Evolutionary conservation across 176 grass and related monocot genomes (phyloP).

Genomic region (Carex littledalei): DNA sequence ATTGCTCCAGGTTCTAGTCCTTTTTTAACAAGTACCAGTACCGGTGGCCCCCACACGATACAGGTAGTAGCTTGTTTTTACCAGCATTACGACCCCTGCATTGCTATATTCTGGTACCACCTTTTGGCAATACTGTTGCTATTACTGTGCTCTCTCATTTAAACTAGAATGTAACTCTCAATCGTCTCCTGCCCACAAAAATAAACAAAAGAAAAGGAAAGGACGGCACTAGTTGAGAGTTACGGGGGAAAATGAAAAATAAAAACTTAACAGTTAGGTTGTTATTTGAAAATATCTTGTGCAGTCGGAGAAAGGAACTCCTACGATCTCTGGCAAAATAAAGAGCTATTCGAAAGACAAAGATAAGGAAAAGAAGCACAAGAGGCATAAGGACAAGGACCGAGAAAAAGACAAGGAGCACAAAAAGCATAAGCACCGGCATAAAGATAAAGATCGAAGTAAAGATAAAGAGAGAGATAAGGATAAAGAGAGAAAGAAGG

Average conservation of each 20-base stretch:
- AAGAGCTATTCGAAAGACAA: conserved; percentile 59
- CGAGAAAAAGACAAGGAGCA: conserved; percentile 93
- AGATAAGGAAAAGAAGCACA: conserved; percentile 96
- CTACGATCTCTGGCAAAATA: conserved; percentile 66
- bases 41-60: background rate
- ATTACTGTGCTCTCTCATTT: background rate
- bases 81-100: background rate
- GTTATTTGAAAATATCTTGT: background rate
- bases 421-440: conserved; percentile 91
- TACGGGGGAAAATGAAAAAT: background rate
- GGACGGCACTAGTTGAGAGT: background rate
- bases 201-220: no score
- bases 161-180: background rate
- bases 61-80: conserved; percentile 3
- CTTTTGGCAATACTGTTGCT: background rate
- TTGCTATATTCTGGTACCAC: background rate
- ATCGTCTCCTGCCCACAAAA: background rate
- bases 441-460: conserved; percentile 91
- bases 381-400: conserved; percentile 86
- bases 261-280: background rate
- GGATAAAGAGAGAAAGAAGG: conserved; percentile 88
- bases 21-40: background rate
- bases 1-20: background rate
- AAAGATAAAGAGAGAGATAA: conserved; percentile 83
- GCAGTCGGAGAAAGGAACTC: conserved; percentile 76